Evolutionary conservation across 192 early-diverging fungal species (phyloP).

Genomic region (Podila minutissima): DNA sequence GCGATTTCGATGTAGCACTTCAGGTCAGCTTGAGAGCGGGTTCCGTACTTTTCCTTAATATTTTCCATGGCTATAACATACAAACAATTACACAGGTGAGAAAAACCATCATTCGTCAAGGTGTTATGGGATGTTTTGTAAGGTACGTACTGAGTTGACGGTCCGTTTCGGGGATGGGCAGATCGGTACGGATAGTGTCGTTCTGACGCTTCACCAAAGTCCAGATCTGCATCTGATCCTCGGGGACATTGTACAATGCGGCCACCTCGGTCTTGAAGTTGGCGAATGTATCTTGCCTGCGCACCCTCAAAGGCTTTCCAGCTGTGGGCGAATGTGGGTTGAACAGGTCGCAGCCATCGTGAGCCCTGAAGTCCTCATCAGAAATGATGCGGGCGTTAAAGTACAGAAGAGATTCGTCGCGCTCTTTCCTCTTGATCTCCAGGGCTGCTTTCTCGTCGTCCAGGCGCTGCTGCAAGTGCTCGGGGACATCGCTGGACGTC

Average conservation of each 20-base stretch:
- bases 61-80: constrained; percentile 48
- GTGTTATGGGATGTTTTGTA: no score
- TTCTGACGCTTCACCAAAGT: constrained; percentile 90
- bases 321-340: constrained; percentile 66
- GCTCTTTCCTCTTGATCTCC: constrained; percentile 73
- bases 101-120: background rate
- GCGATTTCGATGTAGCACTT: constrained; percentile 53
- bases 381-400: constrained; percentile 70
- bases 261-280: constrained; percentile 65
- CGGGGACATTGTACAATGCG: constrained; percentile 49
- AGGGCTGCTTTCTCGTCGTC: constrained; percentile 68
- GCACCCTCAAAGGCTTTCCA: constrained; percentile 54
- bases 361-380: constrained; percentile 71
- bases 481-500: constrained; percentile 77
- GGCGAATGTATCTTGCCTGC: constrained; percentile 65
- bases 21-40: constrained; percentile 40
- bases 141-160: constrained; percentile 51
- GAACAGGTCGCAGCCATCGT: constrained; percentile 90
- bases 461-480: constrained; percentile 76
- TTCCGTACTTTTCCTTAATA: constrained; percentile 44
- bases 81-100: no score
- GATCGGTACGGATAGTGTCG: constrained; percentile 88
- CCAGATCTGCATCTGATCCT: constrained; percentile 83
- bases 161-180: constrained; percentile 65
- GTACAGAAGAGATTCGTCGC: constrained; percentile 75